Evolutionary conservation across 2,329 filamentous ascomycete species (phyloP).

Genomic region (Juglanconis sp.): DNA sequence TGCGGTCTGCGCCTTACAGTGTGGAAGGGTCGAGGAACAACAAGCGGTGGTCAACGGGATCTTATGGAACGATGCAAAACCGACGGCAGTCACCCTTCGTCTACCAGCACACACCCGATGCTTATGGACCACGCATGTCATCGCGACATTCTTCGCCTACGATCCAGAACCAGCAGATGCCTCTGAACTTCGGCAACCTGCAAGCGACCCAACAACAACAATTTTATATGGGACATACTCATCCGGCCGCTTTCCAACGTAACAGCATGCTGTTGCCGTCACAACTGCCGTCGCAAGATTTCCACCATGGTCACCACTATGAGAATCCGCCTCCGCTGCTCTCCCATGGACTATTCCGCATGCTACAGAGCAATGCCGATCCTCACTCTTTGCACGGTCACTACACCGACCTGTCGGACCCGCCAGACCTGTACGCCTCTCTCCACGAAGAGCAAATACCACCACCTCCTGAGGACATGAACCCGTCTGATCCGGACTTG

Average conservation of each 20-base stretch:
- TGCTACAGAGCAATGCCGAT: slow-evolving; percentile 73
- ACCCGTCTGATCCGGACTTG: slow-evolving; percentile 71
- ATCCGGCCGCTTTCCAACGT: slow-evolving; percentile 45
- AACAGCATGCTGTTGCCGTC: slow-evolving; percentile 60
- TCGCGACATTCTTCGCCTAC: slow-evolving; percentile 51
- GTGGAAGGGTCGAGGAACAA: slow-evolving; percentile 59
- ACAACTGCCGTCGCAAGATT: slow-evolving; percentile 49
- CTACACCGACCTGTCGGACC: slow-evolving; percentile 70
- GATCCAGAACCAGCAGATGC: slow-evolving; percentile 43
- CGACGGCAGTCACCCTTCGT: slow-evolving; percentile 59
- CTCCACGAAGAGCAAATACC: slow-evolving; percentile 70
- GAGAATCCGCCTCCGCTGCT: slow-evolving; percentile 60
- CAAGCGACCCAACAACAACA: slow-evolving; percentile 54
- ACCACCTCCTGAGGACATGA: slow-evolving; percentile 78
- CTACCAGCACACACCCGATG: slow-evolving; percentile 59
- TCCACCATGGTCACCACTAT: slow-evolving; percentile 48
- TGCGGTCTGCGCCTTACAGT: slow-evolving; percentile 68
- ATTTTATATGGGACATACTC: slow-evolving; percentile 48
- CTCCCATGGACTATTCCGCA: slow-evolving; percentile 70
- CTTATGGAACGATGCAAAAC: slow-evolving; percentile 57
- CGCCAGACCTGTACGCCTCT: slow-evolving; percentile 73
- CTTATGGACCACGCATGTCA: slow-evolving; percentile 55
- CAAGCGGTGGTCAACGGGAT: slow-evolving; percentile 78
- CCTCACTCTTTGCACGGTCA: slow-evolving; percentile 64
- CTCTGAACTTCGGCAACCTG: slow-evolving; percentile 53